Conservation (phyloP, 352 stramenopile species). For the Phytophthora citricola region DNA sequence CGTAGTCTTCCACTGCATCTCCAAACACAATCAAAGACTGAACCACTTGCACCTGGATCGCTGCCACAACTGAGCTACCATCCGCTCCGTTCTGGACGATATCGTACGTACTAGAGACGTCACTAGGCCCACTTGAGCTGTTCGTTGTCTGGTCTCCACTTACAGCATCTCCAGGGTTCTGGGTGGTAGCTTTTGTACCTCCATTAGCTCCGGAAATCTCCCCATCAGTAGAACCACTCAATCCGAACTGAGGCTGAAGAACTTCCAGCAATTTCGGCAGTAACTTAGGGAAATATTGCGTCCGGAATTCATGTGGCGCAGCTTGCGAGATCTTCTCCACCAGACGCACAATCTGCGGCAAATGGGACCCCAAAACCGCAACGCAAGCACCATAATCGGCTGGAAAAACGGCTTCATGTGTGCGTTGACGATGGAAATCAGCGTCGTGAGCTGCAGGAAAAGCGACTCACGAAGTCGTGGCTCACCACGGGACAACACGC, state of each 20-base stretch:
- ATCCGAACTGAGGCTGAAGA: slow-evolving; percentile 80
- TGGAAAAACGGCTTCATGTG: slow-evolving; percentile 97
- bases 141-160: slow-evolving; percentile 9
- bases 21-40: slow-evolving; percentile 93
- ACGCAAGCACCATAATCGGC: slow-evolving; percentile 96
- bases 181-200: slow-evolving; percentile 16
- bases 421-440: slow-evolving; percentile 96
- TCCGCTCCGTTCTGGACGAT: slow-evolving; percentile 36
- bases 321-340: slow-evolving; percentile 92
- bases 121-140: slow-evolving; percentile 24
- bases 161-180: slow-evolving; percentile 22
- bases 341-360: slow-evolving; percentile 95
- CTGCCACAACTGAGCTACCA: slow-evolving; percentile 23
- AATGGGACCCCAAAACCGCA: slow-evolving; percentile 97
- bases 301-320: slow-evolving; percentile 79
- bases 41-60: slow-evolving; percentile 85
- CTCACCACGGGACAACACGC: slow-evolving; percentile 92
- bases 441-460: slow-evolving; percentile 95
- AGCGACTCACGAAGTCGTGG: slow-evolving; percentile 94
- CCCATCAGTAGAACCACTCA: slow-evolving; percentile 57
- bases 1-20: slow-evolving; percentile 93
- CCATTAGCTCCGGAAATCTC: slow-evolving; percentile 27
- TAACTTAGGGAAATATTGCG: slow-evolving; percentile 88
- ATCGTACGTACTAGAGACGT: slow-evolving; percentile 38
- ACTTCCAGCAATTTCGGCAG: slow-evolving; percentile 90